Evolutionary conservation across 208 protist genomes (phyloP).

Genomic region (Crithidia brevicula): DNA sequence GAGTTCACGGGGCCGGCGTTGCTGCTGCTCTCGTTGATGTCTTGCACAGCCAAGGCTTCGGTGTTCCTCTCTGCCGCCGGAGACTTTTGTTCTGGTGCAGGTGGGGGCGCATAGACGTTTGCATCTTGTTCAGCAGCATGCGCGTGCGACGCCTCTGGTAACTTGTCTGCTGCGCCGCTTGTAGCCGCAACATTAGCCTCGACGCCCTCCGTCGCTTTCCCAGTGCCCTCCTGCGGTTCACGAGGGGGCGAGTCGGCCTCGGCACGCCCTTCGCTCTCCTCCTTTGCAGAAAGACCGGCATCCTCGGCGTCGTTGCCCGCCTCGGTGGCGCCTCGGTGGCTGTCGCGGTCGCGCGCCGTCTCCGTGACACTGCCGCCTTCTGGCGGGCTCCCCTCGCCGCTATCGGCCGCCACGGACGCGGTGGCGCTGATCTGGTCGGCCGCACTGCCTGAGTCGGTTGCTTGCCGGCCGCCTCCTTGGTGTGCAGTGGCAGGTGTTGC

Average conservation of each 20-base stretch:
- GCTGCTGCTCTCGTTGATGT: too few species aligned
- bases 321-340: slow-evolving; percentile 1
- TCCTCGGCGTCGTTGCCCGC: not conserved
- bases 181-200: not conserved
- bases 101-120: too few species aligned
- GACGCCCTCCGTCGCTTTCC: not conserved
- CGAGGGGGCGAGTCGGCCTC: not conserved
- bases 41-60: too few species aligned
- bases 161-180: too few species aligned
- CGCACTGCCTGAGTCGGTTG: not conserved
- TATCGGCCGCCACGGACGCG: not conserved
- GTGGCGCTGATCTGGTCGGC: not conserved
- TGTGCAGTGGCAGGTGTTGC: not conserved
- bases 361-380: slow-evolving; percentile 12
- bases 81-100: too few species aligned
- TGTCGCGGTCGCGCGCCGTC: slow-evolving; percentile 10
- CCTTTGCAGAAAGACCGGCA: too few species aligned
- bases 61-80: too few species aligned
- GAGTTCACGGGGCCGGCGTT: too few species aligned
- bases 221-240: not conserved
- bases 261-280: not conserved
- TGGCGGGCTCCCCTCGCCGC: not conserved
- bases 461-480: not conserved
- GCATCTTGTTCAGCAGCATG: too few species aligned
- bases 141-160: too few species aligned